Conservation (phyloP, 2,329 filamentous ascomycete species). For the Penicillium sp. region DNA sequence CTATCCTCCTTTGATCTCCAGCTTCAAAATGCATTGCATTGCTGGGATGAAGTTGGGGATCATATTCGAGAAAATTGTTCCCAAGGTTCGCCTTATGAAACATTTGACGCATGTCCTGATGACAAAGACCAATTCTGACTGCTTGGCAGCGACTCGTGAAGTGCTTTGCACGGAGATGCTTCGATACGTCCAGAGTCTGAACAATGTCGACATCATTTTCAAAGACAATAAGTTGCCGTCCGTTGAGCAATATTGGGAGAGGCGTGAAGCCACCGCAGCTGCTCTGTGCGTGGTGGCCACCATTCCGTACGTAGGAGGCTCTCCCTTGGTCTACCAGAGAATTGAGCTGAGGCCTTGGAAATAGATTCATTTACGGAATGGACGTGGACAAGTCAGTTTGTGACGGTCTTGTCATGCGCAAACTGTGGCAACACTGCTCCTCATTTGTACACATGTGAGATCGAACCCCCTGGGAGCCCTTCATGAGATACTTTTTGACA, state of each 20-base stretch:
- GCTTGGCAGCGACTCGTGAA: not conserved
- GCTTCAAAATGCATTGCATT: not conserved
- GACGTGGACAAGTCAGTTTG: not conserved
- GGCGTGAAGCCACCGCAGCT: conserved; percentile 2
- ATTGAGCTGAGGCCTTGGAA: not conserved
- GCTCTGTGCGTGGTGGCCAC: conserved; percentile 1
- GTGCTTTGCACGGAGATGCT: conserved; percentile 2
- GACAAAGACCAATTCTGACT: not conserved
- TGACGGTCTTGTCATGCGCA: not conserved
- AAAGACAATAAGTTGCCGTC: not conserved
- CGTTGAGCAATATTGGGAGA: conserved; percentile 2
- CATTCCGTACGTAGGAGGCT: not conserved
- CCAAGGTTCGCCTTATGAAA: not conserved
- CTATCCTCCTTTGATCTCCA: not conserved
- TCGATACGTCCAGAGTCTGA: conserved; percentile 2
- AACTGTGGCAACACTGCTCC: not conserved
- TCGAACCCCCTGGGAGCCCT: not conserved
- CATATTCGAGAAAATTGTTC: not conserved
- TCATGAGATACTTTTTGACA: not conserved
- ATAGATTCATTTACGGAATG: not conserved
- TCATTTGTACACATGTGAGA: not conserved
- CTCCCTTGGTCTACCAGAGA: not conserved
- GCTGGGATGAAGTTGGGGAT: not conserved
- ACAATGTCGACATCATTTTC: conserved; percentile 4
- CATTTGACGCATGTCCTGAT: not conserved